These are phyloP conservation scores for Fonsecaea nubica DNA, from an alignment of 2,329 filamentous ascomycete genomes.

Conservation along the genomic window DNA sequence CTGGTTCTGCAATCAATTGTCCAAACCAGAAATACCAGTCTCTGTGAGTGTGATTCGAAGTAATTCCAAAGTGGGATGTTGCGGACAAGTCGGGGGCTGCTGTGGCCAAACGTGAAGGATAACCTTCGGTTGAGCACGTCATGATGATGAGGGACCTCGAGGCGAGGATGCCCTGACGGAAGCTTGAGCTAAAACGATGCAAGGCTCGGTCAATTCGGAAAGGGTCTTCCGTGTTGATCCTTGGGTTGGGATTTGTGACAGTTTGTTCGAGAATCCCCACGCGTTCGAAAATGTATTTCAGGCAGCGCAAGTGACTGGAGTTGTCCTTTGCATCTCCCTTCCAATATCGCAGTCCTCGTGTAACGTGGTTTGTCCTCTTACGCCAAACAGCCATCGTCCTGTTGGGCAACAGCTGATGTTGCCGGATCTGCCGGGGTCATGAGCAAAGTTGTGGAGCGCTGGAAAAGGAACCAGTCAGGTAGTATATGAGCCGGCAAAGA, in stretches of 20 bases:
- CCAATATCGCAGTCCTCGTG: not conserved
- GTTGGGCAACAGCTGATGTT: not conserved
- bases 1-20: not conserved
- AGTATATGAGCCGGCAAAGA: conserved; percentile 37
- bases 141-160: not conserved
- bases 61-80: not conserved
- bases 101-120: not conserved
- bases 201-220: no score
- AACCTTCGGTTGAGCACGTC: not conserved
- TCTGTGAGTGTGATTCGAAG: not conserved
- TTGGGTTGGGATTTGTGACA: not conserved
- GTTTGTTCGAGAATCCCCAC: not conserved
- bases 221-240: not conserved
- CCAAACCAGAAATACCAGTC: not conserved
- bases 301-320: not conserved
- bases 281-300: not conserved
- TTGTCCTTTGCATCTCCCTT: not conserved
- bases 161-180: not conserved
- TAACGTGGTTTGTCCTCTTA: not conserved
- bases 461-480: conserved; percentile 33
- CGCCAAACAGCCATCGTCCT: not conserved
- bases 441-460: conserved; percentile 30
- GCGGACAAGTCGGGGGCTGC: not conserved
- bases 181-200: not conserved
- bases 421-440: conserved; percentile 4